phyloP scores from a whole-genome alignment of 495 filamentous ascomycete genomes.

The Sporormia fimetaria region DNA sequence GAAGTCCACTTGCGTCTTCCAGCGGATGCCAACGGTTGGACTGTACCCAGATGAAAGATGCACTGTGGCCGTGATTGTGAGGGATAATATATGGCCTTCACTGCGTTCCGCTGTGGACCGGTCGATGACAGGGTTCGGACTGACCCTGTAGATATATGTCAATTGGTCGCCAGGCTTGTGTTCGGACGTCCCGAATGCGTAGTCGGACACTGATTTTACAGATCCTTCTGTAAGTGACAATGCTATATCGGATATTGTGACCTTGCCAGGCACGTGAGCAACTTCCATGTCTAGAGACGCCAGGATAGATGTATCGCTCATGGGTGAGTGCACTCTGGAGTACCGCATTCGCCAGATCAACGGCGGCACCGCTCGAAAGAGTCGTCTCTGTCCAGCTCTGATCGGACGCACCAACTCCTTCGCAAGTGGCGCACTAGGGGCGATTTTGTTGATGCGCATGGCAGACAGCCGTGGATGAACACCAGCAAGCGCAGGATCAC shows the following conservation, averaged over 20 bases:
- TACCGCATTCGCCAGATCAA: constrained; percentile 79
- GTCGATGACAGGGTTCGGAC: constrained; percentile 43
- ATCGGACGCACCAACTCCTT: constrained; percentile 53
- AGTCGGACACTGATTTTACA: constrained; percentile 54
- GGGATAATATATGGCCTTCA: constrained; percentile 43
- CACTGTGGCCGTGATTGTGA: constrained; percentile 56
- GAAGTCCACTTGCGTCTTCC: constrained; percentile 76
- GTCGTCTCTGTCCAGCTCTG: constrained; percentile 48
- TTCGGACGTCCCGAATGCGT: constrained; percentile 46
- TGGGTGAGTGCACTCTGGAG: constrained; percentile 54
- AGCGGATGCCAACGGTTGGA: constrained; percentile 66
- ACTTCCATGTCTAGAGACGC: constrained; percentile 83
- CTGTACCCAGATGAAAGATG: constrained; percentile 52
- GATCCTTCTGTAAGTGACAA: constrained; percentile 54
- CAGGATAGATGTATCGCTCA: constrained; percentile 38
- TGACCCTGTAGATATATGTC: constrained; percentile 71
- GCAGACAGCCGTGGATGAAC: constrained; percentile 66
- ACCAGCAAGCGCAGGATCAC: constrained; percentile 55
- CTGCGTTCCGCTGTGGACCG: constrained; percentile 15
- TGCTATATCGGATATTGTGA: constrained; percentile 55
- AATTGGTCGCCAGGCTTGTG: constrained; percentile 74
- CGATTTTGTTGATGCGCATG: constrained; percentile 64
- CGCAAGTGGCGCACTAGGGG: constrained; percentile 47
- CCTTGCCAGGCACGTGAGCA: constrained; percentile 65
- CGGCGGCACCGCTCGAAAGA: constrained; percentile 63